phyloP scores from a whole-genome alignment of 495 filamentous ascomycete genomes.

The Durotheca rogersii region DNA sequence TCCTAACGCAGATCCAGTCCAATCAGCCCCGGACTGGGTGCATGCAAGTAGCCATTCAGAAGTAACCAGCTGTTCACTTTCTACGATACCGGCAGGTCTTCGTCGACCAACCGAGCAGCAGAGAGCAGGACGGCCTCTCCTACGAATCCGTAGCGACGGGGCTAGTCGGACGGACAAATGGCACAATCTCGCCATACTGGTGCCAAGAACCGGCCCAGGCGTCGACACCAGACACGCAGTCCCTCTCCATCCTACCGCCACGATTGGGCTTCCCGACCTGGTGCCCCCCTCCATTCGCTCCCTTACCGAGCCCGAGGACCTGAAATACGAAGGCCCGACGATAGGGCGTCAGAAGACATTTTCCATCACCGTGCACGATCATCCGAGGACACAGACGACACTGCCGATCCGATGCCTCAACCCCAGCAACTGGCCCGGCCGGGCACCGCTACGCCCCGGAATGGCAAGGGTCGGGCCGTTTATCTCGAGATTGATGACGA shows the following conservation, averaged over 20 bases:
- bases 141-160: constrained; percentile 36
- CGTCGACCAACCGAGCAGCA: constrained; percentile 30
- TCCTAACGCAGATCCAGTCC: constrained; percentile 36
- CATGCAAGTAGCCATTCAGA: constrained; percentile 39
- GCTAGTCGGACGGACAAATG: constrained; percentile 47
- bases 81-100: constrained; percentile 34
- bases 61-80: constrained; percentile 38
- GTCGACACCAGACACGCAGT: constrained; percentile 39
- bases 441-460: constrained; percentile 21
- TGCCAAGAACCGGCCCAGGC: constrained; percentile 39
- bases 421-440: constrained; percentile 27
- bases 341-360: constrained; percentile 27
- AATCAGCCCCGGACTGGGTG: constrained; percentile 34
- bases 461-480: constrained; percentile 27
- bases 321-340: constrained; percentile 35
- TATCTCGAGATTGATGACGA: constrained; percentile 34
- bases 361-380: constrained; percentile 25
- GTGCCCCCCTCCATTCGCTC: constrained; percentile 41
- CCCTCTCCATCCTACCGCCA: constrained; percentile 35
- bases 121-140: constrained; percentile 21
- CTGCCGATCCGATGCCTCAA: constrained; percentile 33
- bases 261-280: constrained; percentile 45
- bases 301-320: constrained; percentile 40
- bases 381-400: constrained; percentile 25
- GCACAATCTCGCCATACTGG: constrained; percentile 36